phyloP scores from a whole-genome alignment of 768 basidiomycete species.

The Glaciozyma antarctica region DNA sequence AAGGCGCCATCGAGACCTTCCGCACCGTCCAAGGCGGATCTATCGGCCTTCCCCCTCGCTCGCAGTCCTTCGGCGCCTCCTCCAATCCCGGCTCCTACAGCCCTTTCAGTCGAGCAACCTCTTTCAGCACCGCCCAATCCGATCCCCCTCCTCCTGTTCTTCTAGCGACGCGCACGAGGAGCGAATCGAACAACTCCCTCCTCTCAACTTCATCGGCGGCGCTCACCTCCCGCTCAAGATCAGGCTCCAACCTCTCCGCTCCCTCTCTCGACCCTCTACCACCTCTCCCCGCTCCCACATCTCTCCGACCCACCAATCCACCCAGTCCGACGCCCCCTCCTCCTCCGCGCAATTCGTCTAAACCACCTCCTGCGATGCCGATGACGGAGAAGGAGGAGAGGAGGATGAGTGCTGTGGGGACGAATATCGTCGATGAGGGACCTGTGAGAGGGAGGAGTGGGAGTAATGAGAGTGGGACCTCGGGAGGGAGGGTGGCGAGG shows the following conservation, averaged over 20 bases:
- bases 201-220: background rate
- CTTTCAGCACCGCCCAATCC: background rate
- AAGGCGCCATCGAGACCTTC: background rate
- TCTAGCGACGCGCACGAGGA: background rate
- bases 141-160: too few relatives aligned
- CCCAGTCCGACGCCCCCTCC: background rate
- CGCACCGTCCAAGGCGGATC: background rate
- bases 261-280: background rate
- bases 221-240: background rate
- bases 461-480: background rate
- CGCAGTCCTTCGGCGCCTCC: background rate
- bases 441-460: background rate
- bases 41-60: background rate
- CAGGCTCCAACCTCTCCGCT: background rate
- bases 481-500: slow-evolving; percentile 3
- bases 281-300: background rate
- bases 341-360: background rate
- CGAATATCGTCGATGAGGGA: background rate
- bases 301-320: background rate
- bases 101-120: background rate
- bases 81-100: background rate
- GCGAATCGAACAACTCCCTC: slow-evolving; percentile 1
- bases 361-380: background rate
- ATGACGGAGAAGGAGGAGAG: background rate
- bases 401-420: background rate